Evolutionary conservation across 805 yeast species (phyloP).

Genomic region (Kluyveromyces dobzhanskii): DNA sequence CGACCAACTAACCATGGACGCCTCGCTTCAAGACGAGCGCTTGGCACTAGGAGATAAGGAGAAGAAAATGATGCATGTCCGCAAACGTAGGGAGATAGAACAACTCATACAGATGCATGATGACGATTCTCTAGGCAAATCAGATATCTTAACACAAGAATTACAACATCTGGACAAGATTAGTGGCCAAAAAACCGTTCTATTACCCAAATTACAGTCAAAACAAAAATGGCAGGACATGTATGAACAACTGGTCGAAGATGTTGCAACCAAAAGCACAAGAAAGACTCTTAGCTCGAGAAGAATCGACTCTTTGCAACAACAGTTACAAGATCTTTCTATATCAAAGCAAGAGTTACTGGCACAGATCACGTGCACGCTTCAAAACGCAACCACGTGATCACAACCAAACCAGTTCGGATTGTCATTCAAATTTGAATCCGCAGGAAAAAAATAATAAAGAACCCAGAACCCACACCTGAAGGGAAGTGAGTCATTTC

Average conservation of each 20-base stretch:
- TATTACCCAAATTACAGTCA: neutral
- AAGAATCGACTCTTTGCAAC: neutral
- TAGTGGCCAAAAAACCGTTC: neutral
- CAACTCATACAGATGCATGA: conserved; percentile 11
- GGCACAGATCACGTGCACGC: no score
- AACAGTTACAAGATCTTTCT: neutral
- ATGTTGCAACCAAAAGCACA: no score
- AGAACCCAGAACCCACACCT: no score
- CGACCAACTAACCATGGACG: conserved; percentile 6
- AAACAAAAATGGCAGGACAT: neutral
- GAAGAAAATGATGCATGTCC: conserved; percentile 4
- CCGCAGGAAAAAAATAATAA: no score
- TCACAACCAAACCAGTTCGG: no score
- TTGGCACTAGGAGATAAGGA: conserved; percentile 20
- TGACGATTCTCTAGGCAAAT: neutral
- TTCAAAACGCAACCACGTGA: no score
- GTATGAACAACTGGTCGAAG: neutral
- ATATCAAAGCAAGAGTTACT: neutral
- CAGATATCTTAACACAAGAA: neutral
- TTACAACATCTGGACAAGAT: neutral
- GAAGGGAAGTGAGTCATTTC: no score
- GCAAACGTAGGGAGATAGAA: conserved; percentile 14
- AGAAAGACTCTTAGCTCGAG: neutral
- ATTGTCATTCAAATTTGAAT: no score
- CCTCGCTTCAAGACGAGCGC: conserved; percentile 20